Evolutionary conservation across 148 eudicot species (phyloP).

Genomic region (Fagopyrum tataricum): DNA sequence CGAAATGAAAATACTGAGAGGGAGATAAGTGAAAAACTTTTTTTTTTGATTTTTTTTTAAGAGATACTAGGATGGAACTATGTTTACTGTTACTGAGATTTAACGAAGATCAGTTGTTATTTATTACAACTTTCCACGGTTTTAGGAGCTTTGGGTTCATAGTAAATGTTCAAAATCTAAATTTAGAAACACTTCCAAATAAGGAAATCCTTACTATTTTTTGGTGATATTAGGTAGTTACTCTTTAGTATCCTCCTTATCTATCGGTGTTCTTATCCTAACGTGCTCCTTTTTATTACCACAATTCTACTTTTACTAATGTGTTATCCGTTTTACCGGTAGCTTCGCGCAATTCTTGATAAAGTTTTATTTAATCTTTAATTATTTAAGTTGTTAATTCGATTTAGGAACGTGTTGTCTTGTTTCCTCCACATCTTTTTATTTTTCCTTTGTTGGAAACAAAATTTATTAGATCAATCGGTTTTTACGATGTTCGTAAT

Average conservation of each 20-base stretch:
- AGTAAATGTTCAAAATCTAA: not conserved
- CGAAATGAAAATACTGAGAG: not conserved
- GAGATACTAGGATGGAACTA: not conserved
- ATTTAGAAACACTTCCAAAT: not conserved
- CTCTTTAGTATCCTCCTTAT: not conserved
- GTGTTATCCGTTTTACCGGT: not conserved
- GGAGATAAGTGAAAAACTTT: not conserved
- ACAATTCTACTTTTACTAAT: not conserved
- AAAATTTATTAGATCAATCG: too few species aligned
- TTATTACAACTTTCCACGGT: not conserved
- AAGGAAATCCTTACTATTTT: not conserved
- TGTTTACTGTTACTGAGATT: not conserved
- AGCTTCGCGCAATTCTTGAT: not conserved
- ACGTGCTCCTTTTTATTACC: not conserved
- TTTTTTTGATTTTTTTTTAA: too few species aligned
- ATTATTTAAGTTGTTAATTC: not conserved
- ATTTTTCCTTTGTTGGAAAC: too few species aligned
- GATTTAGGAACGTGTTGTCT: not conserved
- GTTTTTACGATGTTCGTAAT: too few species aligned
- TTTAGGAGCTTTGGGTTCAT: not conserved
- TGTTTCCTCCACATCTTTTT: too few species aligned
- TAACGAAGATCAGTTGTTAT: not conserved
- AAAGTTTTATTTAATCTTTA: not conserved
- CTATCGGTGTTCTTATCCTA: not conserved
- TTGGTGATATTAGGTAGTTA: not conserved